Conservation (phyloP, 1,284 basidiomycete genomes). For the Coniophora puteana region DNA sequence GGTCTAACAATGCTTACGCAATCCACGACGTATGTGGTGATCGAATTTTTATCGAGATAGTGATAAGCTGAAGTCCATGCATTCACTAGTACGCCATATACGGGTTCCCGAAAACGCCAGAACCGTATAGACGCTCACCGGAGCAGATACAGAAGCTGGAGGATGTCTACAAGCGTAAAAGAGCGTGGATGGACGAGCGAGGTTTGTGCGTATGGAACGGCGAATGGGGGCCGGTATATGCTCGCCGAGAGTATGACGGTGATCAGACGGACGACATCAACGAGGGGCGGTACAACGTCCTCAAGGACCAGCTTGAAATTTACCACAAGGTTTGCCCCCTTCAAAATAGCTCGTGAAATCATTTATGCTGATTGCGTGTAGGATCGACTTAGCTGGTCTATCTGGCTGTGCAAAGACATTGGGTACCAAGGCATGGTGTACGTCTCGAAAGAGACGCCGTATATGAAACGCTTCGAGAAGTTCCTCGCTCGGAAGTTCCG, state of each 20-base stretch:
- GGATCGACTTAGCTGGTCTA: slow-evolving; percentile 46
- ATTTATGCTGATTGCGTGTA: slow-evolving; percentile 10
- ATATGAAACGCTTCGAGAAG: slow-evolving; percentile 42
- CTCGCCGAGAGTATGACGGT: slow-evolving; percentile 22
- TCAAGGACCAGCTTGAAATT: slow-evolving; percentile 46
- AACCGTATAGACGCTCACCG: slow-evolving; percentile 21
- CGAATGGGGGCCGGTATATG: slow-evolving; percentile 32
- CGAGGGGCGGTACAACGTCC: slow-evolving; percentile 36
- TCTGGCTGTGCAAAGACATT: slow-evolving; percentile 60
- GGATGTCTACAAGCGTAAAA: slow-evolving; percentile 30
- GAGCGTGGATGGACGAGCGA: slow-evolving; percentile 23
- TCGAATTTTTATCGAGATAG: not conserved
- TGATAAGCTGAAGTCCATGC: not conserved
- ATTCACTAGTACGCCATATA: slow-evolving; percentile 22
- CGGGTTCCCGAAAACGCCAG: slow-evolving; percentile 37
- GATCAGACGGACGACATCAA: slow-evolving; percentile 34
- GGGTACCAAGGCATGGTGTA: slow-evolving; percentile 55
- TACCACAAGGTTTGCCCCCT: slow-evolving; percentile 33
- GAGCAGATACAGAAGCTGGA: slow-evolving; percentile 29
- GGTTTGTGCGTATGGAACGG: slow-evolving; percentile 35
- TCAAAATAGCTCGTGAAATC: slow-evolving; percentile 11
- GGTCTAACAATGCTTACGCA: slow-evolving; percentile 36
- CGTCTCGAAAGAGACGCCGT: slow-evolving; percentile 42
- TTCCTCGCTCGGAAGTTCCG: slow-evolving; percentile 57
- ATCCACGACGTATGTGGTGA: slow-evolving; percentile 36